Conservation (phyloP, 306 rosid genomes). For the Corylus heterophylla region DNA sequence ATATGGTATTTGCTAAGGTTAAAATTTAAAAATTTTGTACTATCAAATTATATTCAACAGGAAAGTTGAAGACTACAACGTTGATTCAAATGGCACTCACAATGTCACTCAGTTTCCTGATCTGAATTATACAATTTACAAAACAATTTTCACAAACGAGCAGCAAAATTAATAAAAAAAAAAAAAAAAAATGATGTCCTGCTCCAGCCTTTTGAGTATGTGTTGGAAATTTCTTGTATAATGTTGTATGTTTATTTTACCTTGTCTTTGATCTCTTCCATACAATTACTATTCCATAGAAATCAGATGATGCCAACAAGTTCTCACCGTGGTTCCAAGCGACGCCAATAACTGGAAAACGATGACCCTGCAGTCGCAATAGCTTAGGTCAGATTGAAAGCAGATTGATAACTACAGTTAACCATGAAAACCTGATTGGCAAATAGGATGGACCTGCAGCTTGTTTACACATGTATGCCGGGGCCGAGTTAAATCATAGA, state of each 20-base stretch:
- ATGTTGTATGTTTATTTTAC: constrained; percentile 24
- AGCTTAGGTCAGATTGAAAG: constrained; percentile 27
- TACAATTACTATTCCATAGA: constrained; percentile 85
- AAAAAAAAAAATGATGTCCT: not conserved
- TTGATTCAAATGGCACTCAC: not conserved
- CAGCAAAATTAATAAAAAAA: not conserved
- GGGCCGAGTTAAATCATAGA: constrained; percentile 92
- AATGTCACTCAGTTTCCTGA: not conserved
- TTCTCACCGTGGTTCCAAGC: constrained; percentile 98
- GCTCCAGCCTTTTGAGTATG: not conserved
- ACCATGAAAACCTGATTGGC: not conserved
- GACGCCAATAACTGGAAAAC: constrained; percentile 82
- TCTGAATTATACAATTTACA: not conserved
- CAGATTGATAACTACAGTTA: not conserved
- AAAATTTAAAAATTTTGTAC: not conserved
- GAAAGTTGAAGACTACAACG: not conserved
- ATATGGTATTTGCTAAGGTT: not conserved
- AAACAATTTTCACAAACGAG: constrained; percentile 6
- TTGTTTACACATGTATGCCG: constrained; percentile 94
- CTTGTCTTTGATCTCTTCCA: constrained; percentile 89
- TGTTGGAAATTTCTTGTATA: not conserved
- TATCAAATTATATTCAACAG: not conserved
- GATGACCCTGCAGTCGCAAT: constrained; percentile 77
- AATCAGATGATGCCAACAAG: constrained; percentile 89
- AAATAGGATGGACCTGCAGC: constrained; percentile 68